Evolutionary conservation across 2,329 filamentous ascomycete species (phyloP).

Genomic region (Graphilbum sp.): DNA sequence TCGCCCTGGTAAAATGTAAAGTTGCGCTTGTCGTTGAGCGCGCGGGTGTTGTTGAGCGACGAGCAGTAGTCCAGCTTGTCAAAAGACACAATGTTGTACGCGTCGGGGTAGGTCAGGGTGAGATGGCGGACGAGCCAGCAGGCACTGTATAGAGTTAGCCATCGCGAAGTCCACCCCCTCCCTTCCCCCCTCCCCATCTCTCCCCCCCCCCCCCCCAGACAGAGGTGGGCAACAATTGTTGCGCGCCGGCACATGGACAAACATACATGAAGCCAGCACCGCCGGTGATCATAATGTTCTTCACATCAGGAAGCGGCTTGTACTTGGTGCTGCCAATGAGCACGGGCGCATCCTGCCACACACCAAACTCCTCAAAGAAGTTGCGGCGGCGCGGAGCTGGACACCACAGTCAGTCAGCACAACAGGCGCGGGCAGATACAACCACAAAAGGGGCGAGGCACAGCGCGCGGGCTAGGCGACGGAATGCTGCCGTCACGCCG

Average conservation of each 20-base stretch:
- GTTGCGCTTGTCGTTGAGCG: conserved; percentile 50
- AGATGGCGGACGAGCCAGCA: conserved; percentile 74
- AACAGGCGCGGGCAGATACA: neutral
- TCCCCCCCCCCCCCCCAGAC: no score
- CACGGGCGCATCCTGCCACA: conserved; percentile 58
- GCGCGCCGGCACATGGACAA: neutral
- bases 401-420: conserved; percentile 1
- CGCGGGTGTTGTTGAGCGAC: conserved; percentile 61
- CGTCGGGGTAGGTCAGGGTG: conserved; percentile 51
- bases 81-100: conserved; percentile 68
- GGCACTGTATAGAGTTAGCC: no score
- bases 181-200: no score
- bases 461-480: no score
- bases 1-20: conserved; percentile 71
- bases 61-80: conserved; percentile 77
- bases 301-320: conserved; percentile 49
- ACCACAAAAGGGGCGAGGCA: neutral
- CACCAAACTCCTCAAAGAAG: conserved; percentile 41
- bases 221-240: no score
- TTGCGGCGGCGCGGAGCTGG: conserved; percentile 13
- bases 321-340: conserved; percentile 55
- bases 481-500: no score
- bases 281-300: conserved; percentile 71
- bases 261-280: conserved; percentile 74
- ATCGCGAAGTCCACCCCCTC: no score